These are phyloP conservation scores for Diplocarpon rosae DNA, from an alignment of 2,329 filamentous ascomycete genomes.

Conservation along the genomic window DNA sequence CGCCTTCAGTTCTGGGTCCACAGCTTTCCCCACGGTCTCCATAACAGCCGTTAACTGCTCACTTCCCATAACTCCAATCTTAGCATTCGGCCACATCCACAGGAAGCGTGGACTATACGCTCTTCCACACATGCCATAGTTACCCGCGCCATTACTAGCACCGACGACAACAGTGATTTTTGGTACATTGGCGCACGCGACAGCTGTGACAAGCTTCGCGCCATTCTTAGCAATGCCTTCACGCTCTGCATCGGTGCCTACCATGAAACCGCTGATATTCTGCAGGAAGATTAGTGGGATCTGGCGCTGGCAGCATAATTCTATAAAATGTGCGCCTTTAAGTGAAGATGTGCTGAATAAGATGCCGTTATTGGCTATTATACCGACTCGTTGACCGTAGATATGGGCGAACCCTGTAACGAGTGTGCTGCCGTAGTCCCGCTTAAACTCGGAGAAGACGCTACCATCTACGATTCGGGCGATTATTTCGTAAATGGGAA, in stretches of 20 bases:
- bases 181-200: slow-evolving; percentile 85
- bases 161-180: slow-evolving; percentile 98
- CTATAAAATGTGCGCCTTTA: slow-evolving; percentile 95
- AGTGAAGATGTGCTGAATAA: slow-evolving; percentile 80
- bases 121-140: slow-evolving; percentile 96
- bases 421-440: slow-evolving; percentile 75
- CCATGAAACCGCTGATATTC: slow-evolving; percentile 98
- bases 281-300: slow-evolving; percentile 90
- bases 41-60: slow-evolving; percentile 90
- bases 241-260: slow-evolving; percentile 80
- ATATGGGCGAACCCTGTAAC: slow-evolving; percentile 88
- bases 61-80: slow-evolving; percentile 89
- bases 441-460: slow-evolving; percentile 90
- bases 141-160: slow-evolving; percentile 83
- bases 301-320: slow-evolving; percentile 81
- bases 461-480: slow-evolving; percentile 86
- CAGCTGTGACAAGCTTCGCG: slow-evolving; percentile 90
- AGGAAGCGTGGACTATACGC: slow-evolving; percentile 86
- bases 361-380: slow-evolving; percentile 93
- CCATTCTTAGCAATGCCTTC: slow-evolving; percentile 97
- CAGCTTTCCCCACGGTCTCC: slow-evolving; percentile 80
- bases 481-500: slow-evolving; percentile 83
- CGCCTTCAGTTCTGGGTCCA: slow-evolving; percentile 68
- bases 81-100: slow-evolving; percentile 98
- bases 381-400: slow-evolving; percentile 82